A percentile compares a stretch with the other conserved stretches of the same genome.
Conservation (phyloP, 2,329 filamentous ascomycete species). For the Emericellopsis cladophorae region DNA sequence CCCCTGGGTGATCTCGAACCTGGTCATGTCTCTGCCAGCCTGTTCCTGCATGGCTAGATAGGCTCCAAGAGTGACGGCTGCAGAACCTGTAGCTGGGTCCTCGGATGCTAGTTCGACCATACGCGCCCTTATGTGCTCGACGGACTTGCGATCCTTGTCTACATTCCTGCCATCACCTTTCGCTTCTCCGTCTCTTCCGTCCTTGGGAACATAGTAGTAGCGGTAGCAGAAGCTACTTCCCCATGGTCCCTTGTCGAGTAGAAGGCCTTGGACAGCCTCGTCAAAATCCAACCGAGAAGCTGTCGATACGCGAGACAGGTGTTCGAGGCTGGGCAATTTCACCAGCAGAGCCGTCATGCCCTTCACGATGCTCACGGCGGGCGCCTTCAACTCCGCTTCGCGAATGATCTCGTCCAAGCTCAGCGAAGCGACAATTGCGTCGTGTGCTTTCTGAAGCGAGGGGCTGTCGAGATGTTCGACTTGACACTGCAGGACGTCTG, state of each 20-base stretch:
- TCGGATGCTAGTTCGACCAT: slow-evolving; percentile 43
- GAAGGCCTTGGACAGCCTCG: slow-evolving; percentile 14
- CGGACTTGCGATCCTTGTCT: slow-evolving; percentile 37
- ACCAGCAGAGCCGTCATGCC: slow-evolving; percentile 65
- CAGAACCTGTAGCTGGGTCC: slow-evolving; percentile 52
- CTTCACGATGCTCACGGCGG: slow-evolving; percentile 51
- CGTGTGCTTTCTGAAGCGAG: no score
- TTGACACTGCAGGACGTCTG: no score
- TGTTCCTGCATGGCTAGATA: slow-evolving; percentile 26
- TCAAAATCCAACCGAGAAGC: slow-evolving; percentile 28
- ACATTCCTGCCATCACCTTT: slow-evolving; percentile 12
- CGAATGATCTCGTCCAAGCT: slow-evolving; percentile 14
- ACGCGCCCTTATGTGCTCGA: slow-evolving; percentile 25
- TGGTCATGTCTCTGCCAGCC: slow-evolving; percentile 9
- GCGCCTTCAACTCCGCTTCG: slow-evolving; percentile 24
- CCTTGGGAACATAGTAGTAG: slow-evolving; percentile 45
- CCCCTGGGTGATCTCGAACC: slow-evolving; percentile 48
- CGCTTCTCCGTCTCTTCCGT: slow-evolving; percentile 8
- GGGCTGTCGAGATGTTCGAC: no score
- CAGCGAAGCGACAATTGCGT: slow-evolving; percentile 13
- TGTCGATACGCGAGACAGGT: slow-evolving; percentile 33
- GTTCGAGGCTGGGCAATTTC: slow-evolving; percentile 45
- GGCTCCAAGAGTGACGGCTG: slow-evolving; percentile 41
- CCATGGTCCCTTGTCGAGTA: background rate
- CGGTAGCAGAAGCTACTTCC: slow-evolving; percentile 42